Conservation (phyloP, 2,329 filamentous ascomycete species). For the Exophiala aquamarina region DNA sequence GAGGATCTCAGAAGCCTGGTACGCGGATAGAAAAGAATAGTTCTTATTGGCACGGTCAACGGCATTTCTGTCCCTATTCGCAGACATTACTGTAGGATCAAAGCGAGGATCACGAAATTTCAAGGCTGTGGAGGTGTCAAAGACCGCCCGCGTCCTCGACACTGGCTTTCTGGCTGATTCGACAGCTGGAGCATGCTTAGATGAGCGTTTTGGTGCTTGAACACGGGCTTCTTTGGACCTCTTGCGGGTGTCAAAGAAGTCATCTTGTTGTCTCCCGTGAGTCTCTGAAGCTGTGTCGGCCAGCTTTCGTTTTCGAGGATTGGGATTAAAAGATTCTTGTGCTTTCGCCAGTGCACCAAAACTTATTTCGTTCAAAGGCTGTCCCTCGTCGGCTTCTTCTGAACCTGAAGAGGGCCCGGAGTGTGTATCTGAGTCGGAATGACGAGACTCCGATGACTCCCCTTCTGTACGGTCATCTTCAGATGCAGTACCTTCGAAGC, state of each 20-base stretch:
- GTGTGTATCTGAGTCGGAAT: not conserved
- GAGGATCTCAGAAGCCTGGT: constrained; percentile 79
- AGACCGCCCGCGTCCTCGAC: constrained; percentile 72
- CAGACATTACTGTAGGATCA: constrained; percentile 58
- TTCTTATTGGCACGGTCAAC: constrained; percentile 64
- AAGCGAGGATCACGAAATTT: constrained; percentile 87
- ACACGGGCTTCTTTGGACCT: constrained; percentile 39
- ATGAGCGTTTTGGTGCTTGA: constrained; percentile 50
- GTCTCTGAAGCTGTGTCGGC: constrained; percentile 20
- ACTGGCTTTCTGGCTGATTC: constrained; percentile 82
- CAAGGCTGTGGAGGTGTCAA: constrained; percentile 54
- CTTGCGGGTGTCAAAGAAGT: constrained; percentile 37
- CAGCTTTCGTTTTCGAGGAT: constrained; percentile 33
- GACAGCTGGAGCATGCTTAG: constrained; percentile 86
- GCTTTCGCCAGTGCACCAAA: constrained; percentile 90
- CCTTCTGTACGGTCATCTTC: constrained; percentile 27
- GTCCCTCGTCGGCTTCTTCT: constrained; percentile 37
- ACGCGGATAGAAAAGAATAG: constrained; percentile 86
- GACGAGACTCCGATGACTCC: constrained; percentile 13
- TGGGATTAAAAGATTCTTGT: constrained; percentile 64
- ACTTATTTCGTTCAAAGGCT: constrained; percentile 63
- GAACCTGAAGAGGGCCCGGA: constrained; percentile 1
- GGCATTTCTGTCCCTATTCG: constrained; percentile 35
- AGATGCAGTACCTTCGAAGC: constrained; percentile 37
- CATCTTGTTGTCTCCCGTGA: constrained; percentile 27